A percentile compares a stretch with the other conserved stretches of the same genome.
Evolutionary conservation across 192 early-diverging fungal species (phyloP).

Genomic region (Jimgerdemannia lactiflua): DNA sequence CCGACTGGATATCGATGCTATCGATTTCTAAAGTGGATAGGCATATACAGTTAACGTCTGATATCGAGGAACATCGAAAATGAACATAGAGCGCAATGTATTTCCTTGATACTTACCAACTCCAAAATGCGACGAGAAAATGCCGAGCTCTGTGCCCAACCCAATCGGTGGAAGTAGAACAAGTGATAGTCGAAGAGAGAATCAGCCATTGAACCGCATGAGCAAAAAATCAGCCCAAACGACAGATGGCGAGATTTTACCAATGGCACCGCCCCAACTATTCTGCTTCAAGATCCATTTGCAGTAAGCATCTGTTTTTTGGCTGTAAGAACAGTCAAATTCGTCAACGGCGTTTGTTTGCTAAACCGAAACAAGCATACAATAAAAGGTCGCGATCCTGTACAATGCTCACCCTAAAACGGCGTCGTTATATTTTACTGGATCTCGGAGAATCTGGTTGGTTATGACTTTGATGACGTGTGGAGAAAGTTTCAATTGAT

Average conservation of each 20-base stretch:
- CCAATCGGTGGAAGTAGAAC: background rate
- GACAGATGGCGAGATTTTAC: conserved; percentile 19
- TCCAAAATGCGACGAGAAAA: conserved; percentile 66
- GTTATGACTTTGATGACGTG: conserved; percentile 36
- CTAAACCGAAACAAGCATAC: background rate
- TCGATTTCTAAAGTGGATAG: conserved; percentile 55
- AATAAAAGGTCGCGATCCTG: background rate
- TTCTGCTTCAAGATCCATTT: conserved; percentile 62
- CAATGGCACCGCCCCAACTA: conserved; percentile 85
- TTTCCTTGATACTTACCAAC: conserved; percentile 32
- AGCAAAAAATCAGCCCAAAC: too few relatives aligned
- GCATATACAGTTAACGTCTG: background rate
- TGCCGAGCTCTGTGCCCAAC: conserved; percentile 55
- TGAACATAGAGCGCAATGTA: too few relatives aligned
- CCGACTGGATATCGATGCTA: conserved; percentile 70
- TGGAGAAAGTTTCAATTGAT: background rate
- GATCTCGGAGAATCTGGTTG: conserved; percentile 46
- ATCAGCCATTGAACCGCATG: too few relatives aligned
- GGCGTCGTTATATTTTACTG: conserved; percentile 54
- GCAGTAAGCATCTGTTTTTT: conserved; percentile 46
- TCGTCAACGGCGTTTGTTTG: too few relatives aligned
- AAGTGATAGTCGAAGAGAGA: background rate
- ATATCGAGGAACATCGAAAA: too few relatives aligned
- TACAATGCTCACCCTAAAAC: conserved; percentile 52
- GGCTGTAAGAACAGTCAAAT: background rate